A percentile compares a stretch with the other conserved stretches of the same genome.
Evolutionary conservation across 179 eudicot species (phyloP).

Genomic region (Spergularia azorica): DNA sequence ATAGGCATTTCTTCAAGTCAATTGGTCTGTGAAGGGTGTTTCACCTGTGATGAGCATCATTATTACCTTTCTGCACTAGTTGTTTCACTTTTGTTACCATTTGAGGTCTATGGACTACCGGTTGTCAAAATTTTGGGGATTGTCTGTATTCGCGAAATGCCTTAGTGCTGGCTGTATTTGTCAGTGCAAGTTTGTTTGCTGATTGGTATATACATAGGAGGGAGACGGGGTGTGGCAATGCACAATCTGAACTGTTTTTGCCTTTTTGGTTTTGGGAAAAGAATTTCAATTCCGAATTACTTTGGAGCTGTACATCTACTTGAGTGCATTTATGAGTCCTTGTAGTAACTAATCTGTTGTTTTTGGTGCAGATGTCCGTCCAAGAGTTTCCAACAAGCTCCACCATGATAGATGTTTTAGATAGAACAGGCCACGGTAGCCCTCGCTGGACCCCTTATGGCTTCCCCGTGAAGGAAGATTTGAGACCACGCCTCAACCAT

Average conservation of each 20-base stretch:
- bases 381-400: conserved; percentile 75
- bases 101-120: too few relatives aligned
- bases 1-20: too few relatives aligned
- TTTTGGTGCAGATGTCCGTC: conserved; percentile 81
- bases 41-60: too few relatives aligned
- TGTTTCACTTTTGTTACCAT: too few relatives aligned
- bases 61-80: too few relatives aligned
- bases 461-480: conserved; percentile 63
- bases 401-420: conserved; percentile 65
- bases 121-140: too few relatives aligned
- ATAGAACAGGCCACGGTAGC: conserved; percentile 50
- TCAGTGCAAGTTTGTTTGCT: too few relatives aligned
- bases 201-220: too few relatives aligned
- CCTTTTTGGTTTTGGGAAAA: not conserved
- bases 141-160: too few relatives aligned
- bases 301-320: not conserved
- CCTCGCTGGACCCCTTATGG: conserved; percentile 56
- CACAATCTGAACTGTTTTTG: not conserved
- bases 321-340: not conserved
- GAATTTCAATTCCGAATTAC: not conserved
- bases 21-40: too few relatives aligned
- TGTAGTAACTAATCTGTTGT: not conserved
- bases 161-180: too few relatives aligned
- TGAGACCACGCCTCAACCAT: conserved; percentile 78
- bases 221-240: too few relatives aligned